phyloP scores from a whole-genome alignment of 805 yeast genomes.

The Kodamaea sagamina region DNA sequence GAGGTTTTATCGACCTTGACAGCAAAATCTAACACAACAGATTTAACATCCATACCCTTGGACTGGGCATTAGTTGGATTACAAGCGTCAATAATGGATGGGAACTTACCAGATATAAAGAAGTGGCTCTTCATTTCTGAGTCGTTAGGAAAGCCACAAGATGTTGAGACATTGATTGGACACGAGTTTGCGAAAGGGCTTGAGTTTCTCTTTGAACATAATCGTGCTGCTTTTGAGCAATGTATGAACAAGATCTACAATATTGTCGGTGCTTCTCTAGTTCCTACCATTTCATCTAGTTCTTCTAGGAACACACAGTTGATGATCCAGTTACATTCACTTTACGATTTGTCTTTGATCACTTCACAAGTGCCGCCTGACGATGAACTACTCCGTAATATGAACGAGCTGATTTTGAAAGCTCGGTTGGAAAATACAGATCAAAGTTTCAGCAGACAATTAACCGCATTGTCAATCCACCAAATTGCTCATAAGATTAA shows the following conservation, averaged over 20 bases:
- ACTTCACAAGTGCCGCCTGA: slow-evolving; percentile 12
- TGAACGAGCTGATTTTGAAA: slow-evolving; percentile 24
- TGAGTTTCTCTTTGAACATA: slow-evolving; percentile 39
- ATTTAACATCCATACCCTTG: slow-evolving; percentile 28
- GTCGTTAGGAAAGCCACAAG: slow-evolving; percentile 39
- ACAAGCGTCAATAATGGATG: slow-evolving; percentile 71
- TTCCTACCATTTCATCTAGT: slow-evolving; percentile 38
- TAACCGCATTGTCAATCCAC: slow-evolving; percentile 61
- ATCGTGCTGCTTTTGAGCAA: slow-evolving; percentile 33
- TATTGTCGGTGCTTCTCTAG: slow-evolving; percentile 61
- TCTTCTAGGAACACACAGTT: slow-evolving; percentile 38
- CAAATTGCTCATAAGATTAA: slow-evolving; percentile 42
- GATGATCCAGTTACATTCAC: slow-evolving; percentile 39
- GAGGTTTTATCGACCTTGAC: slow-evolving; percentile 57
- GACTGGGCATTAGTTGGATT: slow-evolving; percentile 71
- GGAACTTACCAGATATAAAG: slow-evolving; percentile 49
- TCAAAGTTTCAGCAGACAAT: slow-evolving; percentile 55
- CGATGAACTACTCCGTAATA: slow-evolving; percentile 14
- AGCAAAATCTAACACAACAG: slow-evolving; percentile 24
- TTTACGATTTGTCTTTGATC: slow-evolving; percentile 37
- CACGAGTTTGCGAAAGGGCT: slow-evolving; percentile 69
- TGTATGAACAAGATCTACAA: slow-evolving; percentile 54
- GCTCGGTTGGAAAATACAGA: slow-evolving; percentile 38
- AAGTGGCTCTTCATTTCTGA: slow-evolving; percentile 64
- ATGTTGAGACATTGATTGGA: slow-evolving; percentile 55